phyloP scores from a whole-genome alignment of 2,329 filamentous ascomycete species.

The Penicillium sp. region DNA sequence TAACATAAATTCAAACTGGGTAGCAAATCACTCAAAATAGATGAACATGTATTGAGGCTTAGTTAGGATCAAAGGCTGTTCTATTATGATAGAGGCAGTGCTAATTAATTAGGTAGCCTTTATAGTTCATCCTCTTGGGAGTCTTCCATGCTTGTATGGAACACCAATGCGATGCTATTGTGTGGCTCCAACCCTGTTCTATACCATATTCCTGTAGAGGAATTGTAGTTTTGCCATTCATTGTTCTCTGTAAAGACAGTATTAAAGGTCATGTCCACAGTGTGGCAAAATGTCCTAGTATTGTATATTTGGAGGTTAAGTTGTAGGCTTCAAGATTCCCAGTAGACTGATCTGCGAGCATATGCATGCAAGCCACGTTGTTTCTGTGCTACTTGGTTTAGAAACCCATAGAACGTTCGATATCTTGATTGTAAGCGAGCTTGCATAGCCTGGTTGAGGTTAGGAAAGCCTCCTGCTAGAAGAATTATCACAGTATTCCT shows the following conservation, averaged over 20 bases:
- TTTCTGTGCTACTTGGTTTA: neutral
- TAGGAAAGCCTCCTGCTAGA: neutral
- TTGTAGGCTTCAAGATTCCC: neutral
- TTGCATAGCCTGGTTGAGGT: conserved; percentile 3
- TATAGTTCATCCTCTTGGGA: neutral
- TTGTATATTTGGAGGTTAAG: neutral
- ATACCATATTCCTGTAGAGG: neutral
- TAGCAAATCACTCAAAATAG: neutral
- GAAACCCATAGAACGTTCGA: neutral
- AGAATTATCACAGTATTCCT: neutral
- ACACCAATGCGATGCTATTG: neutral
- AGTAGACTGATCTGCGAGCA: neutral
- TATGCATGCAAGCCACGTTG: neutral
- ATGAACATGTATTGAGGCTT: neutral
- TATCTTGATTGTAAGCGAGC: neutral
- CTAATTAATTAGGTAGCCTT: neutral
- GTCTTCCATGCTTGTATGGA: neutral
- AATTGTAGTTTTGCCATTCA: neutral
- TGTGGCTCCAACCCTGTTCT: too few species aligned
- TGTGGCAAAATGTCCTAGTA: neutral
- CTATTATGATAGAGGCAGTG: neutral
- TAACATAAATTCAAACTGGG: neutral
- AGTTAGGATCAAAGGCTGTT: neutral
- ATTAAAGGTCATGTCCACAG: neutral
- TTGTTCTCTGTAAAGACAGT: neutral